These are phyloP conservation scores for Ganoderma meredithae DNA, from an alignment of 1,284 basidiomycete genomes.

Conservation along the genomic window DNA sequence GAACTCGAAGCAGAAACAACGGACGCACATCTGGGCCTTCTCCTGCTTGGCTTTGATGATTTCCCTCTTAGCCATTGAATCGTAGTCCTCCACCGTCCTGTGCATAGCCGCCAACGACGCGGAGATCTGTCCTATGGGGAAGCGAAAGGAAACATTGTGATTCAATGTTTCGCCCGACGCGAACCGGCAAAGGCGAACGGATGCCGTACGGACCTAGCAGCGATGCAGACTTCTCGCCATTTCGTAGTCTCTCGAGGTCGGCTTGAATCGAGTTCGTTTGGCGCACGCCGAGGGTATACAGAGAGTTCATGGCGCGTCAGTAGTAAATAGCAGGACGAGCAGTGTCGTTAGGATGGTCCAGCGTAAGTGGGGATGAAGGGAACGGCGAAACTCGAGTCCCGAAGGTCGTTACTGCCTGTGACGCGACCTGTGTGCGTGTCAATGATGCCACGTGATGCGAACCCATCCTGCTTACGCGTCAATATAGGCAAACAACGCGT, in stretches of 20 bases:
- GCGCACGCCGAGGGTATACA: slow-evolving; percentile 92
- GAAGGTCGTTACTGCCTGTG: background rate
- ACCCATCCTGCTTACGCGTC: background rate
- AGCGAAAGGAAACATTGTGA: slow-evolving; percentile 17
- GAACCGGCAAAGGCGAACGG: slow-evolving; percentile 3
- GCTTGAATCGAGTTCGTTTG: slow-evolving; percentile 90
- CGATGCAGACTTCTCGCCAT: slow-evolving; percentile 82
- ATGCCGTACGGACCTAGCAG: slow-evolving; percentile 72
- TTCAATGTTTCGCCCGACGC: background rate
- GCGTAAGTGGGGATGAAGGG: background rate
- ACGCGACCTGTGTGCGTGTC: slow-evolving; percentile 13
- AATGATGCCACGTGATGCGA: background rate
- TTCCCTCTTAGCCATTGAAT: slow-evolving; percentile 93
- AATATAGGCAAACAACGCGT: slow-evolving; percentile 3
- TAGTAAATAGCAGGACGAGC: slow-evolving; percentile 10
- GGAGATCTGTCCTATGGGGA: slow-evolving; percentile 85
- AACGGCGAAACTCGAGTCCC: background rate
- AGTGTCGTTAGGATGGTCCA: background rate
- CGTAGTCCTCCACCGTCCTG: slow-evolving; percentile 94
- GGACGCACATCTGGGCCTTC: slow-evolving; percentile 86
- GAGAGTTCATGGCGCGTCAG: slow-evolving; percentile 78
- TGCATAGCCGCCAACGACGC: slow-evolving; percentile 93
- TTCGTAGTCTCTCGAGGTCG: slow-evolving; percentile 83
- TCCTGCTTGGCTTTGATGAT: slow-evolving; percentile 94
- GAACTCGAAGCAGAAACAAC: background rate